Evolutionary conservation across 2,329 filamentous ascomycete genomes (phyloP).

Genomic region (Cadophora sp.): DNA sequence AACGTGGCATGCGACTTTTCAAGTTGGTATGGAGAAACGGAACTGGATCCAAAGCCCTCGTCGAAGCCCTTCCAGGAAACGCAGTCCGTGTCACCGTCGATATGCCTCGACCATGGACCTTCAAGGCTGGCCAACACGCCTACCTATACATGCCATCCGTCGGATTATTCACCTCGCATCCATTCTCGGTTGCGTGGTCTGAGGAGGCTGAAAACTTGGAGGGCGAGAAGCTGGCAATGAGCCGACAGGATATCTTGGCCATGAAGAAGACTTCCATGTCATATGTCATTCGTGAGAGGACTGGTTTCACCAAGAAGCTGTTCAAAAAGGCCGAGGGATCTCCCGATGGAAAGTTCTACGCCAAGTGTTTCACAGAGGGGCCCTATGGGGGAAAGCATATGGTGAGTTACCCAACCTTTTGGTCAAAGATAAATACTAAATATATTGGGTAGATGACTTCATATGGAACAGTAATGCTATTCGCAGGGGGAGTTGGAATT

Average conservation of each 20-base stretch:
- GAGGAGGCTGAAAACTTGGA: conserved; percentile 64
- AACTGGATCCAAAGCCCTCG: conserved; percentile 70
- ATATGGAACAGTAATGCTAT: conserved; percentile 80
- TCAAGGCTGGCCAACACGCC: conserved; percentile 77
- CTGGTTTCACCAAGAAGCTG: conserved; percentile 74
- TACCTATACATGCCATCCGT: conserved; percentile 80
- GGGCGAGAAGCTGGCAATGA: conserved; percentile 64
- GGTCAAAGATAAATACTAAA: not conserved
- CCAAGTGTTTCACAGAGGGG: conserved; percentile 74
- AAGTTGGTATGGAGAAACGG: conserved; percentile 69
- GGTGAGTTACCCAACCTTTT: not conserved
- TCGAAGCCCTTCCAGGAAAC: conserved; percentile 79
- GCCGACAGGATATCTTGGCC: conserved; percentile 62
- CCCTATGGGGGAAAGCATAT: conserved; percentile 77
- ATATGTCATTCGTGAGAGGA: conserved; percentile 75
- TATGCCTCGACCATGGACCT: conserved; percentile 78
- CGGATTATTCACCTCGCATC: conserved; percentile 77
- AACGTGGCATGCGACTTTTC: conserved; percentile 65
- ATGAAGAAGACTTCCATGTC: conserved; percentile 71
- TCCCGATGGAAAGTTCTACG: conserved; percentile 66
- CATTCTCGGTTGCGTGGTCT: conserved; percentile 81
- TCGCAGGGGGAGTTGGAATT: conserved; percentile 82
- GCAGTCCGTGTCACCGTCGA: conserved; percentile 76
- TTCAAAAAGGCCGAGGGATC: conserved; percentile 70
- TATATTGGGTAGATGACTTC: conserved; percentile 67